Evolutionary conservation across 148 eudicot genomes (phyloP).

Genomic region (Rhododendron molle): DNA sequence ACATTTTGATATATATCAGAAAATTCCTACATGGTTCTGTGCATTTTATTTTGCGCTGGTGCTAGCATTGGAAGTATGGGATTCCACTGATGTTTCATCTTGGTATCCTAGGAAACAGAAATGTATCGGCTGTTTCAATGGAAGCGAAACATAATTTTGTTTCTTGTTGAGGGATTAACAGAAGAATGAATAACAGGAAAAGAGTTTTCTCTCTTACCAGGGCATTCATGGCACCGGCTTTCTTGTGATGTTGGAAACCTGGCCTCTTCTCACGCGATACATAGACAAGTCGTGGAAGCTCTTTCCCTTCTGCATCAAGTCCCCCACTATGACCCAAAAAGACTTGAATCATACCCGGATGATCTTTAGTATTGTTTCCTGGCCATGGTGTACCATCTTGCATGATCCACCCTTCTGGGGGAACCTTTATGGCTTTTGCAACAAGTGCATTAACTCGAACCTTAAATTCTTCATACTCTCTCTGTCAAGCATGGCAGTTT

Average conservation of each 20-base stretch:
- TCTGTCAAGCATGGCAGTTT: conserved; percentile 38
- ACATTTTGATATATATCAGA: too few relatives aligned
- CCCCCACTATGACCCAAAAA: conserved; percentile 98
- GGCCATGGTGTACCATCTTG: conserved; percentile 99
- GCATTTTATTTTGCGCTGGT: too few relatives aligned
- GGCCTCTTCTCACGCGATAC: conserved; percentile 99
- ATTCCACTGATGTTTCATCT: not conserved
- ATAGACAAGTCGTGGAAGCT: conserved; percentile 95
- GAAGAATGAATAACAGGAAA: not conserved
- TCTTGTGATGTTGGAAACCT: conserved; percentile 97
- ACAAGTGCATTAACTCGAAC: conserved; percentile 86
- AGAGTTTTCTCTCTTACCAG: conserved; percentile 52
- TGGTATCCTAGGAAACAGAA: not conserved
- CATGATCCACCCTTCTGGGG: conserved; percentile 99
- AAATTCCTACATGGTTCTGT: not conserved
- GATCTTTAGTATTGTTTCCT: conserved; percentile 94
- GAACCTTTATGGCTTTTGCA: conserved; percentile 81
- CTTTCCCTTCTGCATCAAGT: conserved; percentile 85
- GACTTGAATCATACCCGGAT: conserved; percentile 99
- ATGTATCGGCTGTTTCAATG: too few relatives aligned
- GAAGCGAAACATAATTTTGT: not conserved
- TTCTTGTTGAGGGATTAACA: not conserved
- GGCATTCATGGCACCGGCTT: conserved; percentile 99
- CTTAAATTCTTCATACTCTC: conserved; percentile 97
- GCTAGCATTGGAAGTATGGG: not conserved